Evolutionary conservation across 164 flowering plant genomes (phyloP), one percentile per base, ranked within the genome.

Genomic region (Aristolochia contorta): DNA sequence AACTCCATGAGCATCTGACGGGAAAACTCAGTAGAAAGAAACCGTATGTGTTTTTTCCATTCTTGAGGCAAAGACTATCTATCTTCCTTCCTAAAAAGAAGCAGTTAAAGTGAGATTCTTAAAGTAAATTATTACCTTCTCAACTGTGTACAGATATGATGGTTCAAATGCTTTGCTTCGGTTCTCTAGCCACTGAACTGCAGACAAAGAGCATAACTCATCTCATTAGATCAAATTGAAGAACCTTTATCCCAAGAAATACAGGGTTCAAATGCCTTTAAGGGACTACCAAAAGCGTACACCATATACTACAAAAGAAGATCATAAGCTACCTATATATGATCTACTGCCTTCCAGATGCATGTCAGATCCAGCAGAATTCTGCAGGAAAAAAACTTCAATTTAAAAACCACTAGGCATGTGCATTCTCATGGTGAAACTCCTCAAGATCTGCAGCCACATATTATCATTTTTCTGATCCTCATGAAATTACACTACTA

Each of bases 121-220:
- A 30, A 16, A 6, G 21, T 22, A 57, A 61, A 60, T 56, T 16
- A 16, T 19, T 69, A 85, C 98, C 89, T 92, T 92, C 73, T 92
- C 98, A 77, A 78, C 80, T 8, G 96, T 87, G 70, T 89, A 92
- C n/a, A 89, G 67, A 70, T 92, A 92, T 41, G 91, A 81, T 53
- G 96, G 95, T 71, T 92, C 98, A 80, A 84, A 92, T 33, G 80
- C 74, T 60, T 74, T 84, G 71, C 84, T 84, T 70, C 81, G 81
- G 47, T 72, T 72, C 63, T 85, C 96, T 67, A 92, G 89, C 91
- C 93, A 87, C 62, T 84, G 80, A 75, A 85, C 98, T 89, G 87
- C 57, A 65, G 6, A 66, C 48, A 59, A 25, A 52, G 24, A 16
- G 12, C 33, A 65, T n/a, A 12, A 16, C 8, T 20, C 43, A 37